phyloP scores from a whole-genome alignment of 176 grass and related monocot genomes.

The Areca catechu region DNA sequence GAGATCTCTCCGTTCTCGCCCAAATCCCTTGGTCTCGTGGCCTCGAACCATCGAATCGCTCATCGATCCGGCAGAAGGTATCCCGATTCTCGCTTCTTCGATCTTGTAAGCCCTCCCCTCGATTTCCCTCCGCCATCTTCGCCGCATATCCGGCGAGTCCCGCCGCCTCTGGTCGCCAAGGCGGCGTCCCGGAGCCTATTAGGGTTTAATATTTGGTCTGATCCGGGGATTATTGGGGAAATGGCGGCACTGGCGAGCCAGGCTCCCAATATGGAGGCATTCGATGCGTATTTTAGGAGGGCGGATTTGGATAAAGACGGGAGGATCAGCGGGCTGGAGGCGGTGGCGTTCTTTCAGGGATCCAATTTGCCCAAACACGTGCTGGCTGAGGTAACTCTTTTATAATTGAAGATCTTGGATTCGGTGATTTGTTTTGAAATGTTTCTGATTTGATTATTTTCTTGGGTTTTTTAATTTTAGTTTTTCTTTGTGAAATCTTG shows the following conservation, averaged over 20 bases:
- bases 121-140: slow-evolving; percentile 3
- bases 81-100: neutral
- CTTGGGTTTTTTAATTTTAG: no score
- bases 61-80: no score
- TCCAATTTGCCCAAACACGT: slow-evolving; percentile 73
- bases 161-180: neutral
- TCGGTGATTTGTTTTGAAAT: neutral
- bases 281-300: slow-evolving; percentile 82
- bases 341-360: slow-evolving; percentile 87
- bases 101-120: slow-evolving; percentile 14
- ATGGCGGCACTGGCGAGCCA: slow-evolving; percentile 5
- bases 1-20: neutral
- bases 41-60: no score
- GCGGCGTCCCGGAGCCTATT: no score
- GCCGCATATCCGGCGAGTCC: slow-evolving; percentile 11
- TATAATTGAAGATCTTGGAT: neutral
- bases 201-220: neutral
- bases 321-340: slow-evolving; percentile 87
- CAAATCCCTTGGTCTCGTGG: neutral
- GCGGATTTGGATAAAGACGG: slow-evolving; percentile 97
- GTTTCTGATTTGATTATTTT: neutral
- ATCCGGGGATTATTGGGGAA: slow-evolving; percentile 20
- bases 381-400: slow-evolving; percentile 78
- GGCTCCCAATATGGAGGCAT: slow-evolving; percentile 41
- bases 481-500: no score